Conservation (phyloP, 2,329 filamentous ascomycete species). For the Colletotrichum sublineola region DNA sequence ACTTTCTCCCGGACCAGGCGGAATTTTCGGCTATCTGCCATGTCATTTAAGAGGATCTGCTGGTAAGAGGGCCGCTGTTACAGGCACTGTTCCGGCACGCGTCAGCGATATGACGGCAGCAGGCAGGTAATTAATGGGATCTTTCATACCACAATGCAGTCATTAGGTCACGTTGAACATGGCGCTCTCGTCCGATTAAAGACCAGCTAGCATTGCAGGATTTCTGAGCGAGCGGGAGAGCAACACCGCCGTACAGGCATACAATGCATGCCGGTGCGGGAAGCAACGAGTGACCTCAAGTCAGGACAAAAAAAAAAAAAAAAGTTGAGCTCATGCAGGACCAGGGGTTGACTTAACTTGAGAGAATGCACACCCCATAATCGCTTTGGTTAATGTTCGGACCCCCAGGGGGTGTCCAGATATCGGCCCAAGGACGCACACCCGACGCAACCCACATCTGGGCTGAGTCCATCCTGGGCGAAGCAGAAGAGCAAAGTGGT, state of each 20-base stretch:
- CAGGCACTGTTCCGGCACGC: background rate
- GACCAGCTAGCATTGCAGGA: conserved; percentile 10
- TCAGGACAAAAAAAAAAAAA: background rate
- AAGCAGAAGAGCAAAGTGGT: conserved; percentile 10
- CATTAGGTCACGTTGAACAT: background rate
- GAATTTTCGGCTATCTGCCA: conserved; percentile 20
- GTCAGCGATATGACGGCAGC: background rate
- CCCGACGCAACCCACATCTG: conserved; percentile 18
- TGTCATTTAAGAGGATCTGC: conserved; percentile 9
- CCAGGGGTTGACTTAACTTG: conserved; percentile 21
- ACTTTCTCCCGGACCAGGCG: conserved; percentile 18
- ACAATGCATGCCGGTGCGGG: background rate
- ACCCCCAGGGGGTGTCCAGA: conserved; percentile 1
- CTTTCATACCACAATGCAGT: background rate
- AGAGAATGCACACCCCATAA: conserved; percentile 11
- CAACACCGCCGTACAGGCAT: conserved; percentile 19
- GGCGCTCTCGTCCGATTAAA: background rate
- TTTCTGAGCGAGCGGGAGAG: conserved; percentile 21
- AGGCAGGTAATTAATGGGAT: background rate
- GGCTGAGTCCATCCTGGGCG: conserved; percentile 9
- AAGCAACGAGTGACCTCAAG: conserved; percentile 18
- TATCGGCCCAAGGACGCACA: conserved; percentile 6
- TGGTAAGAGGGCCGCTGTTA: background rate
- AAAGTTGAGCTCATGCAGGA: conserved; percentile 30
- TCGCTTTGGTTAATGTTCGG: background rate